Evolutionary conservation across 257 asterid species (phyloP).

Genomic region (Ligustrum vulgare): DNA sequence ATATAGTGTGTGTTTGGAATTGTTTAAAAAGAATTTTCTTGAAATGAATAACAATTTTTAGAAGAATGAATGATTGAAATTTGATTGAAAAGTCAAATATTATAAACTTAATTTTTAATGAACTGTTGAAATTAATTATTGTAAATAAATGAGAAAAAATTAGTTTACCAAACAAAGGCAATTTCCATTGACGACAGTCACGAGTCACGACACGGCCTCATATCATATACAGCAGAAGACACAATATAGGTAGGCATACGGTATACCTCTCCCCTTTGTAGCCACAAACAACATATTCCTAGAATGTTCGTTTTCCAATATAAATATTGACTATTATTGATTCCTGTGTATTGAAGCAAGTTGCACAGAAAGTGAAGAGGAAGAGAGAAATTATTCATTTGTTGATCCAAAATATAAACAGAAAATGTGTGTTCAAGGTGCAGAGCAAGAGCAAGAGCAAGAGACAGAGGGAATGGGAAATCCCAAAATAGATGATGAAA

Average conservation of each 20-base stretch:
- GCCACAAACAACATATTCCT: slow-evolving; percentile 52
- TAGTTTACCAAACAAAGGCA: too few species aligned
- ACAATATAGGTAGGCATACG: not conserved
- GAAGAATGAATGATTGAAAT: too few species aligned
- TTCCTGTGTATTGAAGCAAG: slow-evolving; percentile 27
- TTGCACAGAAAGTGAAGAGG: slow-evolving; percentile 31
- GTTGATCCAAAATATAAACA: slow-evolving; percentile 14
- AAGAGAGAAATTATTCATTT: slow-evolving; percentile 16
- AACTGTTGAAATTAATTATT: too few species aligned
- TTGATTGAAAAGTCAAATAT: too few species aligned
- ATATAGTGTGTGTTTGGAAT: too few species aligned
- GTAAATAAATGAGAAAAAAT: too few species aligned
- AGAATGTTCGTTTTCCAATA: slow-evolving; percentile 56
- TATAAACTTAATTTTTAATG: too few species aligned
- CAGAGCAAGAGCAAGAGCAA: slow-evolving; percentile 70
- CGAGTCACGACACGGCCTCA: too few species aligned
- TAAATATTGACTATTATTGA: slow-evolving; percentile 11
- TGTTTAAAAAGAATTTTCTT: too few species aligned
- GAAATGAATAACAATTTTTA: too few species aligned
- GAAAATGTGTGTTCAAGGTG: slow-evolving; percentile 74
- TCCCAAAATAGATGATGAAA: slow-evolving; percentile 36
- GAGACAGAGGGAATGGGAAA: slow-evolving; percentile 56
- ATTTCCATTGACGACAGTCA: too few species aligned
- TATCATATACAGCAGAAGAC: slow-evolving; percentile 22
- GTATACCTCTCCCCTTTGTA: slow-evolving; percentile 16